Evolutionary conservation across 2,329 filamentous ascomycete species (phyloP).

Genomic region (Colletotrichum sublineola): DNA sequence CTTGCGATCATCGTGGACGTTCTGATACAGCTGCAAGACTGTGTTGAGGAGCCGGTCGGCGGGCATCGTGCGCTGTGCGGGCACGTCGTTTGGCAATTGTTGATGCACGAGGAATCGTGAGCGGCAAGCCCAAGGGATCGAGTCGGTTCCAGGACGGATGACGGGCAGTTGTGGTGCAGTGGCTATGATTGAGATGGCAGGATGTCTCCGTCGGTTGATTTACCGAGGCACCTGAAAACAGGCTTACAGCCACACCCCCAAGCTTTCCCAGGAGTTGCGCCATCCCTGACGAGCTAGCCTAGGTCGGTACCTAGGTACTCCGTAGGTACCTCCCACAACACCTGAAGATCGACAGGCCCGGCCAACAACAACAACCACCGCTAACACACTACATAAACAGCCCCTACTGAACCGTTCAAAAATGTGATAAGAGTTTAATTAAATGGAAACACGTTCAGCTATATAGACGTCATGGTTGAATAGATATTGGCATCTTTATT

Average conservation of each 20-base stretch:
- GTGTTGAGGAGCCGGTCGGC: slow-evolving; percentile 76
- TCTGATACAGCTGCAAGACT: slow-evolving; percentile 72
- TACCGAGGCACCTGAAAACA: slow-evolving; percentile 48
- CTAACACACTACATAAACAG: neutral
- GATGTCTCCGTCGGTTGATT: slow-evolving; percentile 32
- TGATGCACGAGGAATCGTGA: neutral
- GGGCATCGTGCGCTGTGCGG: slow-evolving; percentile 64
- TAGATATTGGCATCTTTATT: neutral
- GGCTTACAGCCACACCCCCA: slow-evolving; percentile 39
- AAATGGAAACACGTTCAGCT: neutral
- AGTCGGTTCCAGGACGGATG: neutral
- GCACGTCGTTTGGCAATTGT: neutral
- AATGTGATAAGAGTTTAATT: neutral
- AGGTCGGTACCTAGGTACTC: too few relatives aligned
- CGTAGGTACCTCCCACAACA: slow-evolving; percentile 1
- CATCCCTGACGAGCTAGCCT: slow-evolving; percentile 30
- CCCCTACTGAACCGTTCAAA: neutral
- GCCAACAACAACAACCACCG: slow-evolving; percentile 17
- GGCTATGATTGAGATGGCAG: slow-evolving; percentile 23
- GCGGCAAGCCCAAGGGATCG: neutral
- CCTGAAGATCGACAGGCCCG: slow-evolving; percentile 17
- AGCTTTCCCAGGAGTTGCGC: slow-evolving; percentile 24
- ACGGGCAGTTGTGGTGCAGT: slow-evolving; percentile 4
- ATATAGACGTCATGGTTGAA: neutral
- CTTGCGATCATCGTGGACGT: slow-evolving; percentile 63